Conservation (phyloP, 2,329 filamentous ascomycete species). For the Verruconis gallopava region DNA sequence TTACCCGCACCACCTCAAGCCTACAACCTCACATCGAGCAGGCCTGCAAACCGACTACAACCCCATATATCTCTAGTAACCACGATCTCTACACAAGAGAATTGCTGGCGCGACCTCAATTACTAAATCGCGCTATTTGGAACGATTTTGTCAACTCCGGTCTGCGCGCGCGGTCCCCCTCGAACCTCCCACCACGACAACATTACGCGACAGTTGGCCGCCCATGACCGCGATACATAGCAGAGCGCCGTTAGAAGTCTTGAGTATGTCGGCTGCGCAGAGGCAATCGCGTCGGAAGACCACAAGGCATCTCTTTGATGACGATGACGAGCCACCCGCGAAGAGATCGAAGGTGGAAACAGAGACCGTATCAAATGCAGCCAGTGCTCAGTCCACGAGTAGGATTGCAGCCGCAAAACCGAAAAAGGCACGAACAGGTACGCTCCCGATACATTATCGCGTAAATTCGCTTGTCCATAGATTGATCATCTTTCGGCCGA, state of each 20-base stretch:
- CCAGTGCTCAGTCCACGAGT: conserved; percentile 11
- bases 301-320: conserved; percentile 30
- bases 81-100: not conserved
- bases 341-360: conserved; percentile 22
- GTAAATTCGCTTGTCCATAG: not conserved
- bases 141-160: not conserved
- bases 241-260: conserved; percentile 31
- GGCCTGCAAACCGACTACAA: not conserved
- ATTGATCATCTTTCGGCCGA: conserved; percentile 2
- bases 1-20: not conserved
- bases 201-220: conserved; percentile 3
- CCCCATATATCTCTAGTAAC: not conserved
- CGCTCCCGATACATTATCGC: conserved; percentile 10
- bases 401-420: conserved; percentile 20
- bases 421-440: conserved; percentile 24
- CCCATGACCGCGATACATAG: conserved; percentile 25
- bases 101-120: not conserved
- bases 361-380: not conserved
- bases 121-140: not conserved
- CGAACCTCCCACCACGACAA: not conserved
- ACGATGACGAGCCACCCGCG: conserved; percentile 30
- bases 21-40: not conserved
- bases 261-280: conserved; percentile 36
- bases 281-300: conserved; percentile 33
- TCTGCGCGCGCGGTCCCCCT: not conserved